Evolutionary conservation across 352 stramenopile genomes (phyloP).

Genomic region (Elongisporangium anandrum): DNA sequence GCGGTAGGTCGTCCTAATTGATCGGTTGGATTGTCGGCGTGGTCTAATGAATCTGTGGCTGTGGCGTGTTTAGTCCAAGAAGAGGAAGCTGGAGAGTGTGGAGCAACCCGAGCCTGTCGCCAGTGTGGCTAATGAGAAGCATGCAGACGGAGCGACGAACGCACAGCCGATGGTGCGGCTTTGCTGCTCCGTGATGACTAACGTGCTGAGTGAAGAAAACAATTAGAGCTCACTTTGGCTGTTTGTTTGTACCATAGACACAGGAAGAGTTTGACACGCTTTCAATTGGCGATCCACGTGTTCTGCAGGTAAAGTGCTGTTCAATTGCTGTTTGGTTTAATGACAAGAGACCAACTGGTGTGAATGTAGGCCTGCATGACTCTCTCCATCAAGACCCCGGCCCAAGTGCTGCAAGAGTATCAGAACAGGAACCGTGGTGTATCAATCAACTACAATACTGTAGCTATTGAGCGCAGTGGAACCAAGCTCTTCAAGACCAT

Average conservation of each 20-base stretch:
- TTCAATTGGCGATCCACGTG: slow-evolving; percentile 46
- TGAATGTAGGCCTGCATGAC: slow-evolving; percentile 57
- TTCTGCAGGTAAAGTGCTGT: slow-evolving; percentile 41
- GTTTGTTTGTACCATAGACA: slow-evolving; percentile 19
- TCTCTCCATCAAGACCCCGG: slow-evolving; percentile 74
- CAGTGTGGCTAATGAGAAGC: neutral
- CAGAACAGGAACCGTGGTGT: slow-evolving; percentile 77
- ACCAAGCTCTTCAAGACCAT: slow-evolving; percentile 81
- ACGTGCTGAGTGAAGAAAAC: too few species aligned
- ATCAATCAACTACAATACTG: slow-evolving; percentile 80
- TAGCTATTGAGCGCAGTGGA: slow-evolving; percentile 42
- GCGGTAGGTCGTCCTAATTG: neutral
- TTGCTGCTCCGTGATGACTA: slow-evolving; percentile 1
- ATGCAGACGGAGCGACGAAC: neutral
- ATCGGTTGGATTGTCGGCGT: neutral
- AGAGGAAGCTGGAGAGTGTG: slow-evolving; percentile 31
- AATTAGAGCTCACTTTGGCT: slow-evolving; percentile 1
- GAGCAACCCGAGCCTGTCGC: slow-evolving; percentile 5
- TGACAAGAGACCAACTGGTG: neutral
- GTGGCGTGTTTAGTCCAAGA: slow-evolving; percentile 21
- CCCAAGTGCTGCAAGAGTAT: slow-evolving; percentile 84
- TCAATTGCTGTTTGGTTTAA: neutral
- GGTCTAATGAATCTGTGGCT: neutral
- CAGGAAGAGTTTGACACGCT: slow-evolving; percentile 70
- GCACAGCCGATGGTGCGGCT: slow-evolving; percentile 24